Base-by-base conservation (phyloP, 2,329 filamentous ascomycete species). In the Fusarium cyanostomum region DNA sequence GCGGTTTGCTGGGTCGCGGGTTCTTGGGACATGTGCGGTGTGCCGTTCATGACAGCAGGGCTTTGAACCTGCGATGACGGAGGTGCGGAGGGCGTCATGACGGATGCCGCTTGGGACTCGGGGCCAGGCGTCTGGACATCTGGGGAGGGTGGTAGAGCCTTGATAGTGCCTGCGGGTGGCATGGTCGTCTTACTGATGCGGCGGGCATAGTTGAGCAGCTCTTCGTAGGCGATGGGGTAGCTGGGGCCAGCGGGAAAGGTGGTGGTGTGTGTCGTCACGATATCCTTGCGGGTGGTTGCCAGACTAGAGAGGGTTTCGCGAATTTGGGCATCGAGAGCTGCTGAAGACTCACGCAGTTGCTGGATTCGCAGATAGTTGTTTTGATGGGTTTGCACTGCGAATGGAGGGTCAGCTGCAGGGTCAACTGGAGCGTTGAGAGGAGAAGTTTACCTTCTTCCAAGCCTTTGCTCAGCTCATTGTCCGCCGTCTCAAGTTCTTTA, bases 101-200 rank as follows among this genome's bases (percentile, higher is more conserved):
- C 71, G 11, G 70, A 65, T 30, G 69, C 71, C 2, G 69, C 54
- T 49, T 74, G 71, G 2, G 73, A 70, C 6, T 77, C 75, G 3
- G 70, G 68, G 8, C 62, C 56, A 5, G 76, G 75, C 0, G 74
- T 77, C 43, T 75, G 74, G 6, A 44, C 59, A 12, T 70, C 74
- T 1, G 73, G 71, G 4, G 70, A 62, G 2, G 74, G 56, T 16
- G 74, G 69, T 16, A 77, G 52, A 18, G 76, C 73, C 62, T 82
- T 81, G 11, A 80, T 75, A 44, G 80, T 79, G 42, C 79, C 79
- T 0, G 86, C 86, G 0, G 89, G 89, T 0, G 92, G 91, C 11
- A 92, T 83, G 1, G 92, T 94, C 64, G 89, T 92, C 73, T 89
- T 90, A 74, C 89, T 90, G 71, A 96, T 95, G 64, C 89, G 88